phyloP scores from a whole-genome alignment of 1,284 basidiomycete genomes.

The Trametes hirsuta region DNA sequence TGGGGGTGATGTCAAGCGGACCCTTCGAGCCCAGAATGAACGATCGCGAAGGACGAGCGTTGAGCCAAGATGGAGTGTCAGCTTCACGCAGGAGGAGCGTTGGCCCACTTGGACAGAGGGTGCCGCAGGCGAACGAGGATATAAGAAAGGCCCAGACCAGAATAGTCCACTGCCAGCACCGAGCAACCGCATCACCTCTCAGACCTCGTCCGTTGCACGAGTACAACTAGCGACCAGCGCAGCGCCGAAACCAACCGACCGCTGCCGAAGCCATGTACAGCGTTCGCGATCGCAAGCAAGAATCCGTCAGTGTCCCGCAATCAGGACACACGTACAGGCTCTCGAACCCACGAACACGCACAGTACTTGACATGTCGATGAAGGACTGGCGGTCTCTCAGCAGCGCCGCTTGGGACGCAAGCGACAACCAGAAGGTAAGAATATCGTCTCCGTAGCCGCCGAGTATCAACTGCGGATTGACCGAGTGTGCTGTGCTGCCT shows the following conservation, averaged over 20 bases:
- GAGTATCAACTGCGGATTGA: neutral
- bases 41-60: conserved; percentile 5
- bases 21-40: conserved; percentile 6
- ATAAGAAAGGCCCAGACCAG: neutral
- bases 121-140: neutral
- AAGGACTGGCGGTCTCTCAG: conserved; percentile 49
- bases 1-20: conserved; percentile 11
- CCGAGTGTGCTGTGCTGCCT: neutral
- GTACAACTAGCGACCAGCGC: no score
- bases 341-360: conserved; percentile 48
- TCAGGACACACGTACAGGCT: conserved; percentile 43
- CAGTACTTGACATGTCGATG: conserved; percentile 55
- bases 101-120: neutral
- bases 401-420: conserved; percentile 45
- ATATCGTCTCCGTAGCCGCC: neutral
- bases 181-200: neutral
- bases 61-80: conserved; percentile 4
- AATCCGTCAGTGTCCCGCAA: neutral
- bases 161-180: neutral
- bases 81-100: neutral
- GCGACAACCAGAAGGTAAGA: conserved; percentile 52
- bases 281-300: neutral
- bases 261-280: neutral
- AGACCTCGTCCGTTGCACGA: neutral
- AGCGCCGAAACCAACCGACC: neutral